These are phyloP conservation scores for Mycocentrospora acerina DNA, from an alignment of 2,329 filamentous ascomycete genomes.

Conservation along the genomic window DNA sequence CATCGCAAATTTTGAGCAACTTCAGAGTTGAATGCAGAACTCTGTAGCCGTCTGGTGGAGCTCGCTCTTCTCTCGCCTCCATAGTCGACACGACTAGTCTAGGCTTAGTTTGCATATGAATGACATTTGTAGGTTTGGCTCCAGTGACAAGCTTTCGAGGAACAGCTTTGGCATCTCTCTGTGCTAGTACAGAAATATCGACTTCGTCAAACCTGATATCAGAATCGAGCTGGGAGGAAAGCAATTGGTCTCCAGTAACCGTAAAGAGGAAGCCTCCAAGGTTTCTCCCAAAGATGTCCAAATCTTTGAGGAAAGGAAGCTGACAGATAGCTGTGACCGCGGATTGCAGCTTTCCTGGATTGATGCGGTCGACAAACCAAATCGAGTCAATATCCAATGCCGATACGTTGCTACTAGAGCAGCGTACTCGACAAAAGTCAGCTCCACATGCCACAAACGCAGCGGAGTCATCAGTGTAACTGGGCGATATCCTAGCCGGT, in stretches of 20 bases:
- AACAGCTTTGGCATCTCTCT: constrained; percentile 17
- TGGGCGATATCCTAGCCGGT: constrained; percentile 24
- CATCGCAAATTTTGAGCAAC: constrained; percentile 25
- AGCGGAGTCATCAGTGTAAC: constrained; percentile 22
- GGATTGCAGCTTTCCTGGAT: constrained; percentile 32
- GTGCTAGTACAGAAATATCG: neutral
- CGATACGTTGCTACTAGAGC: constrained; percentile 5
- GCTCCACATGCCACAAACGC: constrained; percentile 44
- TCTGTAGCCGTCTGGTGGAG: constrained; percentile 35
- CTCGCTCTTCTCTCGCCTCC: constrained; percentile 35
- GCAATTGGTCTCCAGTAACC: constrained; percentile 49
- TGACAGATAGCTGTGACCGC: constrained; percentile 36
- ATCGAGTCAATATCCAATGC: constrained; percentile 34
- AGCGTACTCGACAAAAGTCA: constrained; percentile 39
- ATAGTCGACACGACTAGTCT: constrained; percentile 53
- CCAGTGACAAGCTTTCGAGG: constrained; percentile 28
- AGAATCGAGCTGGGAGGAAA: constrained; percentile 51
- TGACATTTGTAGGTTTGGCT: constrained; percentile 37
- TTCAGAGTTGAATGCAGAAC: constrained; percentile 40
- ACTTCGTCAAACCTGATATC: constrained; percentile 23
- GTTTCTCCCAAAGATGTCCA: constrained; percentile 41
- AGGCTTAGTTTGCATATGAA: constrained; percentile 48
- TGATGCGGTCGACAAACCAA: constrained; percentile 38
- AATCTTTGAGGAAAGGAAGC: constrained; percentile 19
- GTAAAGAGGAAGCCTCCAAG: constrained; percentile 50